Evolutionary conservation across 371 early-diverging fungal species (phyloP).

Genomic region (Mucor sp.): DNA sequence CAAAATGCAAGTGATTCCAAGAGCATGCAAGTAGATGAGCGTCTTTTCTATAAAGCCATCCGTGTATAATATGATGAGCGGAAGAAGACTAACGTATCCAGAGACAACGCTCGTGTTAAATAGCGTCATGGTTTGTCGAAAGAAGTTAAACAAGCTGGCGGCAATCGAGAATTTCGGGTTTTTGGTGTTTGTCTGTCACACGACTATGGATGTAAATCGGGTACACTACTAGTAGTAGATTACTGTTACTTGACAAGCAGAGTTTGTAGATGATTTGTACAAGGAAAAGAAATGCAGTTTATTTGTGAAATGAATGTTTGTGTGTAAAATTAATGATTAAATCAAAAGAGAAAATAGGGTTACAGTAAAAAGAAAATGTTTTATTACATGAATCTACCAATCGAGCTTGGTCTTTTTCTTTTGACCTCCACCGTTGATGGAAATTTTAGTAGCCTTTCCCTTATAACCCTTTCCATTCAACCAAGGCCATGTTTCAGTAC

Average conservation of each 20-base stretch:
- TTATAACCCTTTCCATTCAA: slow-evolving; percentile 59
- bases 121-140: not conserved
- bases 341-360: not conserved
- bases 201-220: too few species aligned
- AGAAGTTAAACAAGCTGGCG: not conserved
- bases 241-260: too few species aligned
- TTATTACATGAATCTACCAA: slow-evolving; percentile 35
- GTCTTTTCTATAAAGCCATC: not conserved
- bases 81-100: slow-evolving; percentile 6
- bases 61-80: not conserved
- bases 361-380: not conserved
- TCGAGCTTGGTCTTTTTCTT: slow-evolving; percentile 48
- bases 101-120: slow-evolving; percentile 3
- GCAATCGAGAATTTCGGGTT: too few species aligned
- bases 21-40: slow-evolving; percentile 35
- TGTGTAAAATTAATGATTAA: not conserved
- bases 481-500: slow-evolving; percentile 63
- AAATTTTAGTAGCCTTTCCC: slow-evolving; percentile 41
- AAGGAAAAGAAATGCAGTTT: too few species aligned
- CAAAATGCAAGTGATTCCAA: slow-evolving; percentile 19
- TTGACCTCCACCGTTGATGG: slow-evolving; percentile 23
- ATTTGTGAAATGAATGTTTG: too few species aligned
- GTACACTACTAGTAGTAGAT: too few species aligned
- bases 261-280: too few species aligned
- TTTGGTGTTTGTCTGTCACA: too few species aligned